Evolutionary conservation across 306 rosid genomes (phyloP).

Genomic region (Pyrus bretschneideri): DNA sequence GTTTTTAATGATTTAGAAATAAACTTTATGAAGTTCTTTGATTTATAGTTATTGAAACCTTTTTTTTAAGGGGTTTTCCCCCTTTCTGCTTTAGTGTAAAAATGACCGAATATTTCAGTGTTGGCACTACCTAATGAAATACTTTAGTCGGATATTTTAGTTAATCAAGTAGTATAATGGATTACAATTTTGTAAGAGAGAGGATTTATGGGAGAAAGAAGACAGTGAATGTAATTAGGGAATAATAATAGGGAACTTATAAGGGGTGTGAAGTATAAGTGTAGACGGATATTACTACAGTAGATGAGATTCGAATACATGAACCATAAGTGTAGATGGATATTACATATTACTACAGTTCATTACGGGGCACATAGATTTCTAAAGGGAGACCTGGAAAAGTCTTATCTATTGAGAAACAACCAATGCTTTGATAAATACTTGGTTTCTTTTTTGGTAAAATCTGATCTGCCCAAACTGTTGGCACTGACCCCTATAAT

Average conservation of each 20-base stretch:
- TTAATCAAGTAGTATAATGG: too few species aligned
- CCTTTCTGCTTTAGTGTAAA: neutral
- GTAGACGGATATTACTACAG: neutral
- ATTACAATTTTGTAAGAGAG: too few species aligned
- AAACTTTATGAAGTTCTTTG: neutral
- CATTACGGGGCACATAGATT: neutral
- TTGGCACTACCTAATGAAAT: neutral
- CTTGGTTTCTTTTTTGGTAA: neutral
- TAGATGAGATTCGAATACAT: neutral
- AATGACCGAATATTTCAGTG: neutral
- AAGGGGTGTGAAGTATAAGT: too few species aligned
- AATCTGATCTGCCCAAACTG: neutral
- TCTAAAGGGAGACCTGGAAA: neutral
- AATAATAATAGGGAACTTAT: too few species aligned
- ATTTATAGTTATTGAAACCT: neutral
- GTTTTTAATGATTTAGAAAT: constrained; percentile 4
- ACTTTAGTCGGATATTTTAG: too few species aligned
- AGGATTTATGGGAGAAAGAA: too few species aligned
- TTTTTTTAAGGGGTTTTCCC: neutral
- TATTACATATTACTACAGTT: neutral
- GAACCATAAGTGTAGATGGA: neutral
- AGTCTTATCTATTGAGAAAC: neutral
- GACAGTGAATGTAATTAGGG: too few species aligned
- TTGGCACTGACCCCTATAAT: neutral
- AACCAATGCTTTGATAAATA: neutral